Conservation (phyloP, 2,329 filamentous ascomycete genomes). For the Ophiocordyceps unilateralis region DNA sequence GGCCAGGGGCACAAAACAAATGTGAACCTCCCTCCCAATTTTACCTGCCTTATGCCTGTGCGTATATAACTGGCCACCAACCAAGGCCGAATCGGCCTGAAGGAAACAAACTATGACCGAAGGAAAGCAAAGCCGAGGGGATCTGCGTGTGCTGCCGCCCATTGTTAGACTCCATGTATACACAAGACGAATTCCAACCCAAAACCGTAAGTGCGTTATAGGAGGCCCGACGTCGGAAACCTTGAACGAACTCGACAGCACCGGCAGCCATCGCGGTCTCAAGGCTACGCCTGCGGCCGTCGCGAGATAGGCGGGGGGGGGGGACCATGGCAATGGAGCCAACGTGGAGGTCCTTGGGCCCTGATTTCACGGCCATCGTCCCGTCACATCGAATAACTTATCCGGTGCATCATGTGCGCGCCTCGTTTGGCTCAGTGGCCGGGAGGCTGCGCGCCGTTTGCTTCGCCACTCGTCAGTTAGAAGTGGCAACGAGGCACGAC, state of each 20-base stretch:
- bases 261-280: background rate
- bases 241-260: background rate
- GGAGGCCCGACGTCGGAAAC: background rate
- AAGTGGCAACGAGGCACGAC: conserved; percentile 9
- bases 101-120: background rate
- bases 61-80: background rate
- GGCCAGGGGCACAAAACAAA: background rate
- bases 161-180: background rate
- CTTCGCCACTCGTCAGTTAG: no score
- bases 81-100: background rate
- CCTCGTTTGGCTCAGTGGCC: background rate
- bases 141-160: background rate
- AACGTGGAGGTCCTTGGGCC: no score
- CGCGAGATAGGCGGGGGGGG: background rate
- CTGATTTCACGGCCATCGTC: background rate
- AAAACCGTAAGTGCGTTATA: background rate
- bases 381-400: no score
- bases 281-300: background rate
- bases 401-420: no score
- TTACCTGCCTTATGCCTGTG: background rate
- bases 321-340: background rate
- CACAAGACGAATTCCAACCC: background rate
- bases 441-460: conserved; percentile 3
- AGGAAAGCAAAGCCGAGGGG: background rate
- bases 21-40: background rate